phyloP scores from a whole-genome alignment of 208 protist species.

The Phytomonas serpens region DNA sequence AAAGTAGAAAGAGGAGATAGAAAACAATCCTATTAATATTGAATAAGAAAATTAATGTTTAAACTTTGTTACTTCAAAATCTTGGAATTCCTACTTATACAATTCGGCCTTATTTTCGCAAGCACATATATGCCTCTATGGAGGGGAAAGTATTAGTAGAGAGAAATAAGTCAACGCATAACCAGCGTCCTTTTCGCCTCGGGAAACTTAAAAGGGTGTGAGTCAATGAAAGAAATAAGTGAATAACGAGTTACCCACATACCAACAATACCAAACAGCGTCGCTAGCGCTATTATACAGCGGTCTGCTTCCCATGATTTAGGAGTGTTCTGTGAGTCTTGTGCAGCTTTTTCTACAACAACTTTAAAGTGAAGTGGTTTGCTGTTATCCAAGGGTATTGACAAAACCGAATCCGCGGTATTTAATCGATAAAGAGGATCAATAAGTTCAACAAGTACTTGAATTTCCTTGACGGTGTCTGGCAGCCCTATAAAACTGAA shows the following conservation, averaged over 20 bases:
- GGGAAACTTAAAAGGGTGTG: slow-evolving; percentile 27
- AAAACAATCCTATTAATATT: neutral
- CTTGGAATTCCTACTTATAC: neutral
- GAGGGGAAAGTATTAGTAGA: slow-evolving; percentile 4
- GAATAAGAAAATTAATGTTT: neutral
- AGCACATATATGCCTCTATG: neutral
- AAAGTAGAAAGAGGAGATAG: slow-evolving; percentile 9
- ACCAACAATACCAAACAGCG: slow-evolving; percentile 12
- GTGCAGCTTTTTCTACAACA: neutral
- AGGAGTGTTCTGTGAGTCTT: neutral
- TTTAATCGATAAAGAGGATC: slow-evolving; percentile 23
- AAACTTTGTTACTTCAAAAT: neutral
- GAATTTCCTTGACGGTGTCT: slow-evolving; percentile 25
- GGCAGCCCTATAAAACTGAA: slow-evolving; percentile 57
- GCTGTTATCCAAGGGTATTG: neutral
- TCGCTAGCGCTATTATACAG: slow-evolving; percentile 19
- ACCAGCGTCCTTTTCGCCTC: slow-evolving; percentile 40
- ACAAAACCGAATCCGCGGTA: neutral
- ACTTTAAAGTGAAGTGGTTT: neutral
- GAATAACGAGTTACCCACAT: slow-evolving; percentile 27
- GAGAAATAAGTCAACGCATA: slow-evolving; percentile 2
- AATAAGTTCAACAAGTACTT: slow-evolving; percentile 35
- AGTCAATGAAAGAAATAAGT: slow-evolving; percentile 25
- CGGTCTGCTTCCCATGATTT: slow-evolving; percentile 10
- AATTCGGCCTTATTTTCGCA: neutral